Conservation (phyloP, 257 asterid species). For the Galeopsis tetrahit region DNA sequence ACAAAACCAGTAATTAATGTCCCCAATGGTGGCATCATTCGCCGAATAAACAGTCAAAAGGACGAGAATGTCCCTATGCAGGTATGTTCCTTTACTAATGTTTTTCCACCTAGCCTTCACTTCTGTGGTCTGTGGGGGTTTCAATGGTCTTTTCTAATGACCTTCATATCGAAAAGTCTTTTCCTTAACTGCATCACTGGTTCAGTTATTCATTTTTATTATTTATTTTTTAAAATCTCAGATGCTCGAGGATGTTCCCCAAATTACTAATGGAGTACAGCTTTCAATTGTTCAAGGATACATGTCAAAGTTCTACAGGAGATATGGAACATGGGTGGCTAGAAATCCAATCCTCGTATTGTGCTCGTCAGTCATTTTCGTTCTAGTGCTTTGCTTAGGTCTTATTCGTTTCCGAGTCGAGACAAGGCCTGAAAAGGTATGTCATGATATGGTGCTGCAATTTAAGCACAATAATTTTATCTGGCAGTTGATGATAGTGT, state of each 20-base stretch:
- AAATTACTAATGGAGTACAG: constrained; percentile 76
- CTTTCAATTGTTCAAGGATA: constrained; percentile 97
- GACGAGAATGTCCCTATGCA: constrained; percentile 93
- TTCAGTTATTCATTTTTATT: background rate
- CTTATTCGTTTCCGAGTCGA: constrained; percentile 90
- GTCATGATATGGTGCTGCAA: background rate
- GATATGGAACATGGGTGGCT: constrained; percentile 99
- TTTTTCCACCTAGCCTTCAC: too few species aligned
- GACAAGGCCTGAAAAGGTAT: constrained; percentile 98
- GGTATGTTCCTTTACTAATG: constrained; percentile 41
- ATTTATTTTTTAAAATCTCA: constrained; percentile 38
- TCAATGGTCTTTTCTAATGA: background rate
- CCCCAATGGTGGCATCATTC: constrained; percentile 71
- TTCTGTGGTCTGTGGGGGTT: too few species aligned
- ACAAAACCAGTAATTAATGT: constrained; percentile 76
- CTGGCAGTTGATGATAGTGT: background rate
- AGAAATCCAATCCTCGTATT: constrained; percentile 85
- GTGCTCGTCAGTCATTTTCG: constrained; percentile 75
- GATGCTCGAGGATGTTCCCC: constrained; percentile 97
- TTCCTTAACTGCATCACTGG: background rate
- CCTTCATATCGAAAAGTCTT: constrained; percentile 9
- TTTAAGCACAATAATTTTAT: background rate
- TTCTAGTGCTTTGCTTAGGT: constrained; percentile 88
- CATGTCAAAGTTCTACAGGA: constrained; percentile 97
- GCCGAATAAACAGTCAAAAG: constrained; percentile 74